phyloP scores from a whole-genome alignment of 108 stramenopile genomes.

The Cyclotella atomus region DNA sequence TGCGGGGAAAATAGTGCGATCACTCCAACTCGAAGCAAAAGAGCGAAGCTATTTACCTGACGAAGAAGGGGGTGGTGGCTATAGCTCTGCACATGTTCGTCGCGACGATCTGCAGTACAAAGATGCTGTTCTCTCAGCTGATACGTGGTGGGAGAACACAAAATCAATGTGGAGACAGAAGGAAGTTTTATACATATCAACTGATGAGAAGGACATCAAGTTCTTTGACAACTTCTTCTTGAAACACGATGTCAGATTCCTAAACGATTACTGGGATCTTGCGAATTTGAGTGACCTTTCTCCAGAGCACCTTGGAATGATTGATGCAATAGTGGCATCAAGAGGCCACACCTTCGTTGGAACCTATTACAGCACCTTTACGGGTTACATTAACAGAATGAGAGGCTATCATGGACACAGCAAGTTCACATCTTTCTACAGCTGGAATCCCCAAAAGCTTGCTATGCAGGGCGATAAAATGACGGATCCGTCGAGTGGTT shows the following conservation, averaged over 20 bases:
- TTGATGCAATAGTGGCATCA: constrained; percentile 91
- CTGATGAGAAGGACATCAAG: constrained; percentile 71
- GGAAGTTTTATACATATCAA: constrained; percentile 74
- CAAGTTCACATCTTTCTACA: constrained; percentile 75
- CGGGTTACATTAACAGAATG: constrained; percentile 86
- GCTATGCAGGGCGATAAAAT: constrained; percentile 62
- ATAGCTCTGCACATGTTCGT: constrained; percentile 84
- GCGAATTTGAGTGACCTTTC: constrained; percentile 68
- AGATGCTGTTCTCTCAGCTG: constrained; percentile 71
- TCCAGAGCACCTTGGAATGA: constrained; percentile 93
- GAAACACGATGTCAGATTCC: constrained; percentile 73
- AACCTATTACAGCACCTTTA: constrained; percentile 92
- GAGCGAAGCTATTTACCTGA: constrained; percentile 57
- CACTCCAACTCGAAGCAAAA: constrained; percentile 67
- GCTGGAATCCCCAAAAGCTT: constrained; percentile 62
- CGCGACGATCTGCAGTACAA: constrained; percentile 88
- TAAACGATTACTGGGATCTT: constrained; percentile 83
- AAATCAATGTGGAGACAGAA: constrained; percentile 26
- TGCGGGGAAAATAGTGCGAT: constrained; percentile 87
- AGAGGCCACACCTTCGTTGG: constrained; percentile 89
- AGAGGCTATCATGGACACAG: constrained; percentile 80
- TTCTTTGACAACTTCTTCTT: constrained; percentile 81
- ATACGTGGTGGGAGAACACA: constrained; percentile 72
- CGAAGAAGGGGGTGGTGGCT: constrained; percentile 79
- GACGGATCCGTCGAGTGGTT: constrained; percentile 34